Base-by-base conservation (phyloP, 2,329 filamentous ascomycete species). In the Pseudocercospora macadamiae region DNA sequence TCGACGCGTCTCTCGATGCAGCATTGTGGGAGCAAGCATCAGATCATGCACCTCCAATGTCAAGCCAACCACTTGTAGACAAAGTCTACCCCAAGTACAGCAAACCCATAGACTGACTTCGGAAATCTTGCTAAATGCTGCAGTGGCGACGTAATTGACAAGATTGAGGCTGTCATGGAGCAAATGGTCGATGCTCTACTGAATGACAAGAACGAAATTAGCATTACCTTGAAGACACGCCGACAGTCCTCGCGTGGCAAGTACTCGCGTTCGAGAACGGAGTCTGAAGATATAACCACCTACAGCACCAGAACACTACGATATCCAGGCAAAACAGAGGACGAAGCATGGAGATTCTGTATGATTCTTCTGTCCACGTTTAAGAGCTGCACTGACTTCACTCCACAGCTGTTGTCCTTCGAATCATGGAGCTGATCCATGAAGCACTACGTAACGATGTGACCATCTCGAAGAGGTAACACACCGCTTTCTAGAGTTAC, bases 331-430 rank as follows among this genome's bases (percentile, higher is more conserved):
- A 81, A 74, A 57, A 82, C 75, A 51, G 73, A 74, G 3, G 76
- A 81, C 55, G 85, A 87, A 68, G 83, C 83, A 12, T 85, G 83
- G 83, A 80, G 80, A 66, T 84, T 84, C 64, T 77, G 82, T 83
- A 67, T 62, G 70, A 26, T 2, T 14, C 8, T 12, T 28, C 10
- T 23, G 25, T 18, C n/a, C 9, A 36, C 3, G 5, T 7, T 37
- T n/a, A 19, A 14, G 7, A 28, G 32, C 6, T 30, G 3, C 8
- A 57, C 59, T 59, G 36, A 64, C 42, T 1, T 54, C 1, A 49
- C 18, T 10, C 10, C 52, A 3, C 58, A 85, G 83, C 82, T 64
- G 77, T 84, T 4, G 71, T 83, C 3, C 60, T 85, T n/a, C 79
- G 82, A 4, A 80, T 87, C 7, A 71, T 87, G 7, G 78, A 82